Conservation (phyloP, 2,329 filamentous ascomycete genomes). For the Ophiostoma novo-ulmi region DNA sequence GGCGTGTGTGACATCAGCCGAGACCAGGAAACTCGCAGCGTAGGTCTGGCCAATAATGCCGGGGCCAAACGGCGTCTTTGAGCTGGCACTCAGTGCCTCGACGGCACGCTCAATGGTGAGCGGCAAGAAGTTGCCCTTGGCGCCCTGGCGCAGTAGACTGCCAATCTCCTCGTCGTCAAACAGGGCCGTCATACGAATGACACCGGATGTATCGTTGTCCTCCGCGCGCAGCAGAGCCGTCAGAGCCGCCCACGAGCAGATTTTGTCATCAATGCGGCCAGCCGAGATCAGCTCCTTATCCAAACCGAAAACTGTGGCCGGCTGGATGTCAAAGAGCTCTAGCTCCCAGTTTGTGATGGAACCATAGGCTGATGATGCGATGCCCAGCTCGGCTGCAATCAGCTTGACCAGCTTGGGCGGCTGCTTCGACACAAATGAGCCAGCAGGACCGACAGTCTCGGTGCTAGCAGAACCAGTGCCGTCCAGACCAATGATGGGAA, state of each 20-base stretch:
- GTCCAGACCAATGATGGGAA: slow-evolving; percentile 88
- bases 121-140: slow-evolving; percentile 81
- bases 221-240: slow-evolving; percentile 68
- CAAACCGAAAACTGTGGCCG: slow-evolving; percentile 75
- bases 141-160: slow-evolving; percentile 82
- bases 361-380: slow-evolving; percentile 57
- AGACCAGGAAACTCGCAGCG: slow-evolving; percentile 86
- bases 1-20: slow-evolving; percentile 88
- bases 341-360: slow-evolving; percentile 94
- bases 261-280: slow-evolving; percentile 93
- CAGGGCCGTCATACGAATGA: slow-evolving; percentile 84
- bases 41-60: slow-evolving; percentile 73
- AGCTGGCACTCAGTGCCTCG: slow-evolving; percentile 56
- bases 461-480: slow-evolving; percentile 53
- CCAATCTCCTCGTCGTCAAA: slow-evolving; percentile 98
- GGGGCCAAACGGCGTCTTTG: slow-evolving; percentile 40
- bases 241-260: slow-evolving; percentile 89
- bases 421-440: slow-evolving; percentile 76
- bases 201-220: slow-evolving; percentile 52
- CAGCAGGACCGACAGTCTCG: slow-evolving; percentile 52
- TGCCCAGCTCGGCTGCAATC: slow-evolving; percentile 71
- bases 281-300: slow-evolving; percentile 94
- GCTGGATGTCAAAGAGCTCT: slow-evolving; percentile 87
- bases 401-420: slow-evolving; percentile 78
- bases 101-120: slow-evolving; percentile 74